Evolutionary conservation across 1,284 basidiomycete species (phyloP), one percentile per base, ranked within the genome.

Genomic region (Pyrrhoderma lamaoense): DNA sequence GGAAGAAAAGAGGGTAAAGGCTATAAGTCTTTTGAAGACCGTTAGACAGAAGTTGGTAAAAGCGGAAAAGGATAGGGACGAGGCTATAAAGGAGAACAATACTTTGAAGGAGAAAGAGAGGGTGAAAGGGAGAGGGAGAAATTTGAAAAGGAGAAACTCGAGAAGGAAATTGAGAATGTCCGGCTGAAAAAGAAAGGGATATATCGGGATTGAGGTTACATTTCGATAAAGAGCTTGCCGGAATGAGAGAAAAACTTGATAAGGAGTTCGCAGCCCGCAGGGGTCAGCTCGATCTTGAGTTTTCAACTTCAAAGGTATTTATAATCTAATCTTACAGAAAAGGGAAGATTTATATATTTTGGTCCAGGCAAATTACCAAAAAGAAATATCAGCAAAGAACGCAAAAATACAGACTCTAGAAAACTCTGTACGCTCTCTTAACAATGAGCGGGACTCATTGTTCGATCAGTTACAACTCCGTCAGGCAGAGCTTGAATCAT

Each of bases 1-100:
- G 63, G 93, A 96, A 65, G 93, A 97, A 67, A 96, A 96, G 66
- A 81, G 93, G 11, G 79, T 82, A n/a, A 97, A 96, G 63, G 92
- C 93, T 0, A 86, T 96, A 55, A 85, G 82, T 46, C 69, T 95
- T 27, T 70, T 97, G 56, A 95, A 95, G 71, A 87, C 91, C 1
- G 89, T 96, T n/a, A 72, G 93, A 47, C 84, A 90, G 66, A 96
- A 95, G 66, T 70, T 93, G 18, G 88, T 94, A 42, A 95, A 93
- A 65, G 82, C 89, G 2, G 93, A 96, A 67, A 92, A 91, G 70
- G 93, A 95, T 27, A 82, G 81, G 61, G 93, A 95, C 51, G 91
- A 93, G 54, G 70, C 74, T 1, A 49, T 73, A 49, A 83, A 79
- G 61, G 85, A 89, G 56, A 58, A 72, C 21, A 64, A 66, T 9